Conservation (phyloP, 345 rosid genomes). For the Aegle marmelos region DNA sequence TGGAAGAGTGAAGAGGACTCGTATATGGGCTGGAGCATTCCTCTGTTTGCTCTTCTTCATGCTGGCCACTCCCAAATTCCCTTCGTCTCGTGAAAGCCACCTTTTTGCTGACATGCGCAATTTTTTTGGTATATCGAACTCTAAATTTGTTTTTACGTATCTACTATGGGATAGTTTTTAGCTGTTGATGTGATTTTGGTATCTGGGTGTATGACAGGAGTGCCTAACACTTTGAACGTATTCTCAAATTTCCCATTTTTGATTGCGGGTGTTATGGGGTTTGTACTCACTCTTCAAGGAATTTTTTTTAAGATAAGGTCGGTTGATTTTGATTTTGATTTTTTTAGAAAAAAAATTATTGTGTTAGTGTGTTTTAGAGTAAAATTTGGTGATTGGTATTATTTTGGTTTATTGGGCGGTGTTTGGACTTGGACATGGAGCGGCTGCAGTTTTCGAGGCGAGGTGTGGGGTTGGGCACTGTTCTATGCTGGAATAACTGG, state of each 20-base stretch:
- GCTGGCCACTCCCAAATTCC: constrained; percentile 69
- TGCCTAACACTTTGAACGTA: constrained; percentile 86
- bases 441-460: constrained; percentile 64
- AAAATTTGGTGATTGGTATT: not conserved
- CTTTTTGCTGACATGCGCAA: constrained; percentile 81
- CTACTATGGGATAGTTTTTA: not conserved
- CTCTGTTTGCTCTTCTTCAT: constrained; percentile 57
- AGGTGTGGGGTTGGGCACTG: constrained; percentile 74
- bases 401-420: not conserved
- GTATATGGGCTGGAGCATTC: constrained; percentile 44
- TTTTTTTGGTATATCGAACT: constrained; percentile 50
- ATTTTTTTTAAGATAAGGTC: constrained; percentile 68
- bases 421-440: constrained; percentile 8
- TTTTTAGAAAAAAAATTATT: no score
- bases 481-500: constrained; percentile 65
- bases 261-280: constrained; percentile 73
- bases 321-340: not conserved
- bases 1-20: constrained; percentile 40
- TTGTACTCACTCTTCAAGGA: constrained; percentile 67
- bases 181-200: constrained; percentile 1
- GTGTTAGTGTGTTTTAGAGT: not conserved
- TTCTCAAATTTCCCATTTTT: constrained; percentile 82
- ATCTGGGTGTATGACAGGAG: constrained; percentile 47
- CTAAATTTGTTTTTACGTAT: not conserved
- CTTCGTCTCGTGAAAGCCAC: constrained; percentile 45